Evolutionary conservation across 2,329 filamentous ascomycete genomes (phyloP), one percentile per base, ranked within the genome.

Genomic region (Sporothrix globosa): DNA sequence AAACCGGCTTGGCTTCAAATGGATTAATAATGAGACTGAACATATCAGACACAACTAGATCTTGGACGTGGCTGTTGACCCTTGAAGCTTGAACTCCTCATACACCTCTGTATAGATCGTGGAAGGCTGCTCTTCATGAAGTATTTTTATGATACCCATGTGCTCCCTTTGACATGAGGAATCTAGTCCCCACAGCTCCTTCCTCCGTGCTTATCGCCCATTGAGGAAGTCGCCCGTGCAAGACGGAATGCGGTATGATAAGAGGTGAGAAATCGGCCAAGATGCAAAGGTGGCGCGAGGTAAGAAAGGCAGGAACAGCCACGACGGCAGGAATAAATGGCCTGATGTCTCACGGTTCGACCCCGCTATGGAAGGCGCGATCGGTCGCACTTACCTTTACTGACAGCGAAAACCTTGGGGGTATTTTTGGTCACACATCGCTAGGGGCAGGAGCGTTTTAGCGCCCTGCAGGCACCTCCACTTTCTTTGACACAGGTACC

Each of bases 291-390:
- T 71, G 70, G 70, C 48, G 61, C 61, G 60, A 71, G 67, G 30
- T 13, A 41, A 53, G 27, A 53, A 66, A 41, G 46, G 34, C 52
- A 52, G 61, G 52, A 41, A 24, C 34, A 27, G 39, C 21, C 27
- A 48, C 14, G 21, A 48, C 2, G 52, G 70, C 60, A 61, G 61
- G 63, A 71, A 52, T 13, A 69, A 61, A 71, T 71, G 70, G 70
- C 67, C 70, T 71, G 70, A 71, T 71, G 53, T 71, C 53, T 67
- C 6, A 24, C 39, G 56, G 46, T n/a, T 41, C 14, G 52, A 69
- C 70, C 70, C 69, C 70, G 70, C 70, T 71, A 66, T 66, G 70
- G 58, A 69, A 71, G 58, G 66, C 70, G 66, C 58, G 56, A 65
- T 24, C 66, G 65, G 68, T 39, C 24, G 24, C 14, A 19, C 41